Evolutionary conservation across 2,329 filamentous ascomycete species (phyloP).

Genomic region (Talaromyces piceae): DNA sequence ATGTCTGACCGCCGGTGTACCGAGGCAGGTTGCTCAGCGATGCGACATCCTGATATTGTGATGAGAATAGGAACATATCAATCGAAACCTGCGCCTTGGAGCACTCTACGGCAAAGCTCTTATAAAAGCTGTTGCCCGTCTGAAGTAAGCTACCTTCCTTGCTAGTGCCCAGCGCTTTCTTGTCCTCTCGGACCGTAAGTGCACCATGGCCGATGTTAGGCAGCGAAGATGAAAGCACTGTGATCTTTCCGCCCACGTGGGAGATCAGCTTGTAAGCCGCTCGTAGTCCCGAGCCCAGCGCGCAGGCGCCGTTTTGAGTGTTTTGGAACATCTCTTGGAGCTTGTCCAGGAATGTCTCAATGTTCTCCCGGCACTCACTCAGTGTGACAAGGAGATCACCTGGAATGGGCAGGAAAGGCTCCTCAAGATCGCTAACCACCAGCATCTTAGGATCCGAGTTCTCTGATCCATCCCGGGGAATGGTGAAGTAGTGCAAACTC

Average conservation of each 20-base stretch:
- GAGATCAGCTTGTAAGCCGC: constrained; percentile 95
- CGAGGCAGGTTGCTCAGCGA: constrained; percentile 90
- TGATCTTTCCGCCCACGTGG: constrained; percentile 88
- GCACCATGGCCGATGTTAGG: constrained; percentile 86
- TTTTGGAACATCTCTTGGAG: constrained; percentile 95
- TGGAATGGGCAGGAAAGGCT: constrained; percentile 92
- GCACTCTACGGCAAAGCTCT: constrained; percentile 97
- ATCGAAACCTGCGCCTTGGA: constrained; percentile 98
- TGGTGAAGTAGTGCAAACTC: constrained; percentile 90
- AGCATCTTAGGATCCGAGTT: constrained; percentile 82
- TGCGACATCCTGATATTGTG: constrained; percentile 94
- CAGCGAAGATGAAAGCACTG: constrained; percentile 79
- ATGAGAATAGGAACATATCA: constrained; percentile 96
- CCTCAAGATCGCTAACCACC: constrained; percentile 88
- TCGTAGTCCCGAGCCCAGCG: constrained; percentile 86
- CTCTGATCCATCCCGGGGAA: constrained; percentile 81
- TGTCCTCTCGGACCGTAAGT: constrained; percentile 90
- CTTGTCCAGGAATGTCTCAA: constrained; percentile 84
- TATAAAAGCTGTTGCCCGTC: constrained; percentile 94
- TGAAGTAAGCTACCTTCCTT: constrained; percentile 85
- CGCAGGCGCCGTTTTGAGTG: constrained; percentile 81
- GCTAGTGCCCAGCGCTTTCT: constrained; percentile 86
- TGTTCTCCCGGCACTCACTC: constrained; percentile 79
- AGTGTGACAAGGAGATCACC: constrained; percentile 85
- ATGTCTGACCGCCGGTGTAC: constrained; percentile 95